phyloP scores from a whole-genome alignment of 2,329 filamentous ascomycete species.

The Talaromyces sp. region DNA sequence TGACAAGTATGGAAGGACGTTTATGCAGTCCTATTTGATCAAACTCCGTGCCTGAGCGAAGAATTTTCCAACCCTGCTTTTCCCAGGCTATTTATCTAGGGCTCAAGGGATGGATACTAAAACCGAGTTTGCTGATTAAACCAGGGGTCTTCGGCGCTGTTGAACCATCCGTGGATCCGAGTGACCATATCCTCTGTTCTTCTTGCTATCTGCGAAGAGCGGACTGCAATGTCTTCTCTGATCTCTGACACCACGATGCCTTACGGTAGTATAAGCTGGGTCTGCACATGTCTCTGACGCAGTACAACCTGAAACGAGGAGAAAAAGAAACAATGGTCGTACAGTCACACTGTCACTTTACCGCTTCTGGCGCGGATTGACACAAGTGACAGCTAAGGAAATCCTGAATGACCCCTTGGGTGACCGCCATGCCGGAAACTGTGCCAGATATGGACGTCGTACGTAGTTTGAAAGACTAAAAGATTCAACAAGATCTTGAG shows the following conservation, averaged over 20 bases:
- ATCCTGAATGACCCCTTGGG: not conserved
- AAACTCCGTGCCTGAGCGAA: not conserved
- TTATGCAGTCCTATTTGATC: not conserved
- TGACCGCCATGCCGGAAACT: not conserved
- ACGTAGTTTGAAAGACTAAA: not conserved
- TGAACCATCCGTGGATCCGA: not conserved
- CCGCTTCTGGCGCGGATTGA: not conserved
- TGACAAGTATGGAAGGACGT: not conserved
- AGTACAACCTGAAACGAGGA: not conserved
- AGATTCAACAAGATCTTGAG: not conserved
- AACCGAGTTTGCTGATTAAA: not conserved
- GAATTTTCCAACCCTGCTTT: not conserved
- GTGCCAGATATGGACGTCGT: not conserved
- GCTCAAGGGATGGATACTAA: not conserved
- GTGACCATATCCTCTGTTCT: not conserved
- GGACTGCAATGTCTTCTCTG: not conserved
- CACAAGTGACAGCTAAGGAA: not conserved
- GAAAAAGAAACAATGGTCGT: not conserved
- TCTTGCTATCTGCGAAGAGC: not conserved
- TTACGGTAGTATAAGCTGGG: not conserved
- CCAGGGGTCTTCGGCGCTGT: not conserved
- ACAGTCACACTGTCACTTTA: not conserved
- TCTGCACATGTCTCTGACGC: not conserved
- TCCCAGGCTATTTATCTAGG: not conserved
- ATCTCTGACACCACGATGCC: not conserved